Evolutionary conservation across 371 early-diverging fungal genomes (phyloP), one percentile per base, ranked within the genome.

Genomic region (Haplosporangium sp.): DNA sequence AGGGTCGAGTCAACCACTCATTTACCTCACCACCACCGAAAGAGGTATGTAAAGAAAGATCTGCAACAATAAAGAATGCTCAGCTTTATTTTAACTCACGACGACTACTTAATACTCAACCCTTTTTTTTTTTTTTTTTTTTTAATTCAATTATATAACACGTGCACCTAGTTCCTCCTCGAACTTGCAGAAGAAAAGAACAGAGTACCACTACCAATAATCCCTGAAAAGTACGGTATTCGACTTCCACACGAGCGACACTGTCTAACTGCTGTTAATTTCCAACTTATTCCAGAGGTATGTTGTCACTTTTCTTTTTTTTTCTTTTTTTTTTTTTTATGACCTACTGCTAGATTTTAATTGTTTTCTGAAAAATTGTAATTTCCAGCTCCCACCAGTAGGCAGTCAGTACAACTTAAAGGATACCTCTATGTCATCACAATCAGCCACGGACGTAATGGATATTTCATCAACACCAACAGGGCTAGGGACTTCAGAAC

Each of bases 241-340:
- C 91, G 98, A 4, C 84, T 97, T 62, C 99, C 99, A n/a, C 94
- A 95, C 7, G 97, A 97, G 66, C 91, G 95, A 53, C 91, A 96
- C 82, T 92, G 94, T 63, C 86, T 98, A 34, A 96, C 96, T 4
- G 93, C 93, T 7, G 86, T 92, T 58, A 97, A 97, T 83, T 97
- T 95, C 69, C 93, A 95, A 47, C 92, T 98, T 69, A 86, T 94
- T 3, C 97, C 98, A 40, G 92, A 95, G 86, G 94, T 93, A 85
- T 20, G 38, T 4, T 44, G 27, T 52, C 27, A 40, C 42, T 0
- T 3, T 37, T 47, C 61, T 38, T 56, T 0, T 15, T 9, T 38
- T 42, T 55, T 40, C n/a, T 38, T 15, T 27, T 3, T 19, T 40
- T 6, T 11, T 13, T 11, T 11, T 50, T 34, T 27, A n/a, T 37